phyloP scores from a whole-genome alignment of 108 stramenopile genomes.

The Skeletonema menzelii region DNA sequence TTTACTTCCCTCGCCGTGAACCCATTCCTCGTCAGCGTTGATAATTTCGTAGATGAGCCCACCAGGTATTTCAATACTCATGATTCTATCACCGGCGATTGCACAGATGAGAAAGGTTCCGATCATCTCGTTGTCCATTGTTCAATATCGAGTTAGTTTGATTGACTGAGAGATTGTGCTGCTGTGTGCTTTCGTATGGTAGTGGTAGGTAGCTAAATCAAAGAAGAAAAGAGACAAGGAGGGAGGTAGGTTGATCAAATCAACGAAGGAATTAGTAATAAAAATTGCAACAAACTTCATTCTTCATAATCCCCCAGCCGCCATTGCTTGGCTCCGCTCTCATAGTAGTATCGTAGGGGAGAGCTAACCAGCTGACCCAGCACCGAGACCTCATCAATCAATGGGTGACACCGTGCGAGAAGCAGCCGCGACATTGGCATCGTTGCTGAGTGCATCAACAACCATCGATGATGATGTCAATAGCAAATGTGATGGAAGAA shows the following conservation, averaged over 20 bases:
- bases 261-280: neutral
- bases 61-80: neutral
- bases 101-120: neutral
- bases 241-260: too few relatives aligned
- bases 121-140: neutral
- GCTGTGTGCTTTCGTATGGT: too few relatives aligned
- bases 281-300: neutral
- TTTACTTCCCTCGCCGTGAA: neutral
- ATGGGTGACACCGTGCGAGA: neutral
- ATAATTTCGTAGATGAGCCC: conserved; percentile 1
- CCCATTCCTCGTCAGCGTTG: neutral
- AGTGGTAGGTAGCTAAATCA: too few relatives aligned
- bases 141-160: too few relatives aligned
- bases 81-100: neutral
- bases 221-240: too few relatives aligned
- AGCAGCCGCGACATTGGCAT: neutral
- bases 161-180: too few relatives aligned
- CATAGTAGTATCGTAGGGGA: too few relatives aligned
- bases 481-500: neutral
- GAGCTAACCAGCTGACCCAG: too few relatives aligned
- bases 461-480: neutral
- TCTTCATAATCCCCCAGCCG: too few relatives aligned
- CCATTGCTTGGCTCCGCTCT: too few relatives aligned
- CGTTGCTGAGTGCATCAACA: neutral
- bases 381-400: neutral